These are phyloP conservation scores for Trichosanthes cucumerina DNA, from an alignment of 306 rosid genomes.

Conservation along the genomic window DNA sequence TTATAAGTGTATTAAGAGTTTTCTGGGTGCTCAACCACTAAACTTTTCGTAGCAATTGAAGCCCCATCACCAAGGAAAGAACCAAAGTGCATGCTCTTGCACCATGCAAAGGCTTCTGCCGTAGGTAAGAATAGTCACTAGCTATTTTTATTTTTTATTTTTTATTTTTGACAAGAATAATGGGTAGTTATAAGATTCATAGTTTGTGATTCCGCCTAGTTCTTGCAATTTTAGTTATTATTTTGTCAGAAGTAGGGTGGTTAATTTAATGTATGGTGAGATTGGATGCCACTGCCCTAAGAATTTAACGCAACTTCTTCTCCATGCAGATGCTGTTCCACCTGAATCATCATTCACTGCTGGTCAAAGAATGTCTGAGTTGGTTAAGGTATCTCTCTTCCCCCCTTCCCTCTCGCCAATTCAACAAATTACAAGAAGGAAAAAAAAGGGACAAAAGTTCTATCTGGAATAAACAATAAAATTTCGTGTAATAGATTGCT, in stretches of 20 bases:
- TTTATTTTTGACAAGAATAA: neutral
- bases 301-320: slow-evolving; percentile 14
- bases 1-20: neutral
- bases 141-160: neutral
- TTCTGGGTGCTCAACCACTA: slow-evolving; percentile 15
- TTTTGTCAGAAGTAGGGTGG: neutral
- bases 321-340: slow-evolving; percentile 36
- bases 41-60: slow-evolving; percentile 62
- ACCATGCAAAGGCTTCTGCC: slow-evolving; percentile 29
- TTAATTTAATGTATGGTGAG: neutral
- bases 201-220: neutral
- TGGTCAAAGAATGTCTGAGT: slow-evolving; percentile 81
- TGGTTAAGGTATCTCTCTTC: slow-evolving; percentile 60
- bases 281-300: neutral
- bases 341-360: slow-evolving; percentile 57
- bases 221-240: neutral
- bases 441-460: neutral
- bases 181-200: neutral
- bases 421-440: neutral
- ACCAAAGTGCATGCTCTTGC: slow-evolving; percentile 47
- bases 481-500: neutral
- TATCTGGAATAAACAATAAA: neutral
- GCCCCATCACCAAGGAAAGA: slow-evolving; percentile 76
- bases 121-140: slow-evolving; percentile 33
- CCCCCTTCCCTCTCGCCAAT: neutral